These are phyloP conservation scores for Fusarium sacchari DNA, from an alignment of 2,329 filamentous ascomycete species.

Conservation along the genomic window DNA sequence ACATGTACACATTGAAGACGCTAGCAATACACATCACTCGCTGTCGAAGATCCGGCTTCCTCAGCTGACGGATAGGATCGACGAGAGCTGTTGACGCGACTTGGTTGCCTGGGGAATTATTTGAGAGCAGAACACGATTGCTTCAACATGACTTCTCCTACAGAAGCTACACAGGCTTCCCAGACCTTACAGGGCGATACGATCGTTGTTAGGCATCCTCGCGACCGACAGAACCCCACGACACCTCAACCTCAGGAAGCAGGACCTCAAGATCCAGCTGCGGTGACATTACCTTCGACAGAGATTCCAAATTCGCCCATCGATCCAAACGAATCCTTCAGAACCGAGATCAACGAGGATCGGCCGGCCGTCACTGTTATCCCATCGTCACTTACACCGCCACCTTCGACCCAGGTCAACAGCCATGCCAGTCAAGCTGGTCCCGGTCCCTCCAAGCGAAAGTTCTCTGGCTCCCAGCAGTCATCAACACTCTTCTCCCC, in stretches of 20 bases:
- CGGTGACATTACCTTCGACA: slow-evolving; percentile 67
- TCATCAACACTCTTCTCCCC: slow-evolving; percentile 63
- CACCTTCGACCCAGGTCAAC: slow-evolving; percentile 63
- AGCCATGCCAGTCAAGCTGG: slow-evolving; percentile 36
- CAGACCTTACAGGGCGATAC: slow-evolving; percentile 45
- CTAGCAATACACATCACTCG: background rate
- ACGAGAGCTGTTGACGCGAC: slow-evolving; percentile 27
- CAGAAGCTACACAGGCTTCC: slow-evolving; percentile 43
- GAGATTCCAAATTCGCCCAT: slow-evolving; percentile 64
- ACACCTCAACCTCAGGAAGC: slow-evolving; percentile 49
- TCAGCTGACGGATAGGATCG: background rate
- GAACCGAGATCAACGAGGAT: slow-evolving; percentile 61
- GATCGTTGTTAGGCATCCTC: slow-evolving; percentile 45
- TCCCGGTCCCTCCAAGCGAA: slow-evolving; percentile 40
- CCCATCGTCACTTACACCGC: slow-evolving; percentile 67
- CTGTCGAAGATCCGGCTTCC: background rate
- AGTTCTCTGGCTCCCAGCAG: slow-evolving; percentile 56
- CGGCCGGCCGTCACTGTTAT: slow-evolving; percentile 58
- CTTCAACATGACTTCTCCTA: slow-evolving; percentile 51
- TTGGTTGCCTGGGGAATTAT: background rate
- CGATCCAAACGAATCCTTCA: slow-evolving; percentile 60
- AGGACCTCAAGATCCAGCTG: slow-evolving; percentile 53
- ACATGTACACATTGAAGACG: slow-evolving; percentile 13
- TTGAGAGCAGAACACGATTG: background rate
- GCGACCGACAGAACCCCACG: slow-evolving; percentile 47